Evolutionary conservation across 2,329 filamentous ascomycete species (phyloP), one percentile per base, ranked within the genome.

Genomic region (Claviceps digitariae): DNA sequence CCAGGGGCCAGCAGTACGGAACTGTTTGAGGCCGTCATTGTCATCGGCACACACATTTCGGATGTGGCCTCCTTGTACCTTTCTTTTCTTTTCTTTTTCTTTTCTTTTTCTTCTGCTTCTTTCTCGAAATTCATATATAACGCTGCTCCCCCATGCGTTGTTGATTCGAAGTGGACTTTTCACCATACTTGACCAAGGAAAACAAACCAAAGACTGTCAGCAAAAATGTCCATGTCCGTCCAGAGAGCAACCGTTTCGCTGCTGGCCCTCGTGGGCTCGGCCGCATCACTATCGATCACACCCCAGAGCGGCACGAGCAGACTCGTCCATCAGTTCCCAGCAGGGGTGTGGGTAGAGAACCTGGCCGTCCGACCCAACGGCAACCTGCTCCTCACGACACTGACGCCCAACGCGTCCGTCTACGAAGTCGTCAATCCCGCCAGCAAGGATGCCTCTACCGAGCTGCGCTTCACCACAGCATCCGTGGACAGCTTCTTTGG

Each of bases 291-390:
- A 44, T 38, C 17, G 3, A 15, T 12, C n/a, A 25, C 20, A 4
- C 21, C 36, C 25, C 29, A 23, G 10, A 25, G 23, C 43, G n/a
- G n/a, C 36, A 13, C 25, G 23, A 31, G 10, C 27, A 41, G 52
- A 12, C 20, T 49, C n/a, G 10, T 53, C 20, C 38, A 54, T 31
- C 49, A 54, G 23, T 52, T 54, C 20, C 52, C 52, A 2, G 29
- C 36, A 2, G 29, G 38, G 3, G 25, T 41, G 3, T 56, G 54
- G 54, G 23, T 54, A 10, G 54, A 56, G 20, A 54, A 56, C 41
- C 50, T 56, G 15, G 54, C 54, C 5, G 52, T 54, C 13, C 49
- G 54, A 12, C 25, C 5, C 15, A 56, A 56, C 40, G 52, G 54
- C 17, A 41, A 56, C 13, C 45, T 56, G 10, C 52, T 56, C 15